Conservation (phyloP, 2,329 filamentous ascomycete genomes). For the Fusarium chaquense region DNA sequence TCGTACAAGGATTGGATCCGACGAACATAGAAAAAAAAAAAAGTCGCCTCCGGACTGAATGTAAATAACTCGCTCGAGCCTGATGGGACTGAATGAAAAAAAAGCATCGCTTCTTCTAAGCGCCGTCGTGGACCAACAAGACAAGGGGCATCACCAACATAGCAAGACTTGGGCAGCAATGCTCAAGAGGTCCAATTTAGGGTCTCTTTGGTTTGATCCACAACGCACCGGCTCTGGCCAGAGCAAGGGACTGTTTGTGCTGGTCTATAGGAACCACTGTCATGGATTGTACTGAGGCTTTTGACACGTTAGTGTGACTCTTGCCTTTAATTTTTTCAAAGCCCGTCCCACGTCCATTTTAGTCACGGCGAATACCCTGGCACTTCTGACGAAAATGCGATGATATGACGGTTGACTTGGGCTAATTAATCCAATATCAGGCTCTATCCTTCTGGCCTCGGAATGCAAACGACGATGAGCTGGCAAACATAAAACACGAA, state of each 20-base stretch:
- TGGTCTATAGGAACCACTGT: conserved; percentile 22
- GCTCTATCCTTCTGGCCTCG: conserved; percentile 25
- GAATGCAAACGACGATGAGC: conserved; percentile 24
- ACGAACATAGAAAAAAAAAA: not conserved
- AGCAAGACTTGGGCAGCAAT: conserved; percentile 39
- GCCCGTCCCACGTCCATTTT: not conserved
- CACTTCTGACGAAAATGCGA: not conserved
- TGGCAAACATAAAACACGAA: conserved; percentile 26
- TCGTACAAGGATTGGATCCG: conserved; percentile 27
- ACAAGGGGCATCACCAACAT: conserved; percentile 37
- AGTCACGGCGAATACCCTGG: not conserved
- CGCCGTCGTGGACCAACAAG: conserved; percentile 38
- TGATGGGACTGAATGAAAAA: not conserved
- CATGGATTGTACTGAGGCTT: conserved; percentile 6
- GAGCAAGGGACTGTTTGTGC: conserved; percentile 17
- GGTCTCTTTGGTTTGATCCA: conserved; percentile 17
- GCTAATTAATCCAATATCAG: conserved; percentile 2
- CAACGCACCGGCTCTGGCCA: conserved; percentile 22
- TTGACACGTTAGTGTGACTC: conserved; percentile 43
- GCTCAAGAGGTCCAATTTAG: conserved; percentile 22
- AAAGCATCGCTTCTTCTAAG: conserved; percentile 29
- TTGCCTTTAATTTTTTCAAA: conserved; percentile 18
- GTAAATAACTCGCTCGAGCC: conserved; percentile 7
- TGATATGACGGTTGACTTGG: conserved; percentile 6
- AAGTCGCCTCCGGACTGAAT: not conserved